Evolutionary conservation across 257 asterid species (phyloP).

Genomic region (Pogostemon cablin): DNA sequence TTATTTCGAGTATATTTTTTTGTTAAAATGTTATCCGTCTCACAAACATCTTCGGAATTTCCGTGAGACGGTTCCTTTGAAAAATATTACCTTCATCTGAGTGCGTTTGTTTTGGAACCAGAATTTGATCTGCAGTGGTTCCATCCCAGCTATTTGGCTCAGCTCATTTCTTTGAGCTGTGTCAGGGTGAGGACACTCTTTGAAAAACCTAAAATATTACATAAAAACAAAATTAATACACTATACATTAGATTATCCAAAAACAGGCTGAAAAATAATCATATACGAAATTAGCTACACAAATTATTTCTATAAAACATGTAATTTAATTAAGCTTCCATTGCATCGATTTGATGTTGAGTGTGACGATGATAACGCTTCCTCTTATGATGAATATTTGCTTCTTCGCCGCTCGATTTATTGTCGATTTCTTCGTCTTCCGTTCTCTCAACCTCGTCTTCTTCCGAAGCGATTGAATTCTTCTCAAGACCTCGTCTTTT

Average conservation of each 20-base stretch:
- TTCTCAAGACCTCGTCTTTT: not conserved
- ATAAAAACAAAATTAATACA: not conserved
- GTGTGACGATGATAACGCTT: conserved; percentile 55
- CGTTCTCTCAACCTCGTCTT: conserved; percentile 26
- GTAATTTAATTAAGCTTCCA: conserved; percentile 44
- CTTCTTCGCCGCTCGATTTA: conserved; percentile 28
- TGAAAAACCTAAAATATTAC: conserved; percentile 32
- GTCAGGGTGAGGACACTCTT: conserved; percentile 40
- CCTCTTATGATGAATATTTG: conserved; percentile 26
- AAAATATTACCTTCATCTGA: conserved; percentile 42
- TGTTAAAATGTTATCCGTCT: no score
- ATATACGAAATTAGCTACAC: not conserved
- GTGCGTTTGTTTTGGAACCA: conserved; percentile 58
- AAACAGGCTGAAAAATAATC: not conserved
- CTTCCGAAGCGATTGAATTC: conserved; percentile 8
- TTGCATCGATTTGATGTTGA: conserved; percentile 43
- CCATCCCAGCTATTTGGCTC: conserved; percentile 38
- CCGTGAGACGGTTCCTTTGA: no score
- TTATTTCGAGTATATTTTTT: no score
- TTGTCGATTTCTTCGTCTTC: conserved; percentile 32
- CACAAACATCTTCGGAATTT: no score
- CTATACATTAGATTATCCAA: not conserved
- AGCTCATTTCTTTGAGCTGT: conserved; percentile 34
- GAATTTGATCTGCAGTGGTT: conserved; percentile 45
- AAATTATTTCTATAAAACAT: no score